A percentile compares a stretch with the other conserved stretches of the same genome.
These are phyloP conservation scores for Ophiostoma sp. DNA, from an alignment of 2,329 filamentous ascomycete genomes.

Conservation along the genomic window DNA sequence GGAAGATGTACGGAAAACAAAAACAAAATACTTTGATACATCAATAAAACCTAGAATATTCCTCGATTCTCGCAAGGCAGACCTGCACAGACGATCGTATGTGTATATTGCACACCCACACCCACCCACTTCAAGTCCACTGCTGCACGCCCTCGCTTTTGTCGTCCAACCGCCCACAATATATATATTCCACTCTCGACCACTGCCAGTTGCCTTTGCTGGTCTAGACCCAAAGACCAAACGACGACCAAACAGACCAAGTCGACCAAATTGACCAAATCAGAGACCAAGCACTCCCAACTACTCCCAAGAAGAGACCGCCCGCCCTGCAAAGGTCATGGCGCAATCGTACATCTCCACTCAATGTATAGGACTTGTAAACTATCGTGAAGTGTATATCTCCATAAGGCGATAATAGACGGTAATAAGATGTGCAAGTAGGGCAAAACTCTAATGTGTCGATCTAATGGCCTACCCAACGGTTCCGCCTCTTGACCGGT, in stretches of 20 bases:
- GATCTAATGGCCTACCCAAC: background rate
- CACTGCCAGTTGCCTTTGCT: constrained; percentile 11
- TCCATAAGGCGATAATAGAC: background rate
- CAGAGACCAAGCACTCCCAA: background rate
- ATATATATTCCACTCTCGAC: background rate
- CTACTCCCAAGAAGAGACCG: background rate
- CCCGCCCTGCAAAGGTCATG: background rate
- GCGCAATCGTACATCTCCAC: background rate
- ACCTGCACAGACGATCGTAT: background rate
- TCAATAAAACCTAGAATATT: background rate
- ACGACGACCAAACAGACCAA: background rate
- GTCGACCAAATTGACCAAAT: background rate
- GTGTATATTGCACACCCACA: background rate
- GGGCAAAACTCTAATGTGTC: background rate
- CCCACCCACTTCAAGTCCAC: background rate
- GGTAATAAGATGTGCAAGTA: background rate
- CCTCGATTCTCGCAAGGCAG: background rate
- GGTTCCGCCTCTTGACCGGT: background rate
- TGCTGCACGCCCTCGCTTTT: background rate
- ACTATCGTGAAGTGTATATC: background rate
- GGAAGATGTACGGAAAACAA: background rate
- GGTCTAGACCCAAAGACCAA: constrained; percentile 8
- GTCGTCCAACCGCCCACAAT: background rate
- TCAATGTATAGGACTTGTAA: background rate
- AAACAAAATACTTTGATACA: background rate